Percentiles rank a stretch among this genome's conserved stretches.
phyloP scores from a whole-genome alignment of 148 eudicot species.

The Silene uniflora region DNA sequence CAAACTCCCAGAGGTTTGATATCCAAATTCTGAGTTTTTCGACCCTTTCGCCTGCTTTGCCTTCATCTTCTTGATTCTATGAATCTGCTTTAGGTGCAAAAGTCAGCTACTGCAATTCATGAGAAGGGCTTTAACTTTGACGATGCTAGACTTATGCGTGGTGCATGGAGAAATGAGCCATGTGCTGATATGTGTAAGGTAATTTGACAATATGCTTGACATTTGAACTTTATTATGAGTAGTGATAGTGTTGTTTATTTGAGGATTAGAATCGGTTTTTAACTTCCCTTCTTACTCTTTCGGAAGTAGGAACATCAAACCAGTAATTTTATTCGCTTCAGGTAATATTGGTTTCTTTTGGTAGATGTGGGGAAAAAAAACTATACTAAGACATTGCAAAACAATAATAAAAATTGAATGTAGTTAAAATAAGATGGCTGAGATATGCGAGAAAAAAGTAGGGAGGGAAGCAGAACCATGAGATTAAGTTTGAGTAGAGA shows the following conservation, averaged over 20 bases:
- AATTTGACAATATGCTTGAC: slow-evolving; percentile 15
- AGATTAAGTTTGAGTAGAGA: not conserved
- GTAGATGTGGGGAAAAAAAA: not conserved
- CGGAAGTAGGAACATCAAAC: not conserved
- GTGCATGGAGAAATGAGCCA: slow-evolving; percentile 97
- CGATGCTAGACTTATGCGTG: slow-evolving; percentile 84
- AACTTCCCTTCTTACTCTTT: not conserved
- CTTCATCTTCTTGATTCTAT: slow-evolving; percentile 18
- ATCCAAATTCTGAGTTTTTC: slow-evolving; percentile 12
- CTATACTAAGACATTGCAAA: not conserved
- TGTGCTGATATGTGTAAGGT: slow-evolving; percentile 93
- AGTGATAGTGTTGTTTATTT: slow-evolving; percentile 4
- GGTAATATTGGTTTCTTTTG: not conserved
- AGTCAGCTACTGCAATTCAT: slow-evolving; percentile 46
- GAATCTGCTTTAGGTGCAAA: slow-evolving; percentile 35
- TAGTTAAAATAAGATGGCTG: not conserved
- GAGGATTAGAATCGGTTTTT: not conserved
- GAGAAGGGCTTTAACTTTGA: slow-evolving; percentile 98
- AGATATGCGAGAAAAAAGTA: not conserved
- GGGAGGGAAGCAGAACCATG: not conserved
- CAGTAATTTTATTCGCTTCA: not conserved
- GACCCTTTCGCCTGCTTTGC: not conserved
- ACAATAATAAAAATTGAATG: no score
- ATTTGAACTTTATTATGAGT: not conserved
- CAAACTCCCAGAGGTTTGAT: slow-evolving; percentile 53